phyloP scores from a whole-genome alignment of 805 yeast species.

The Metschnikowia continentalis region DNA sequence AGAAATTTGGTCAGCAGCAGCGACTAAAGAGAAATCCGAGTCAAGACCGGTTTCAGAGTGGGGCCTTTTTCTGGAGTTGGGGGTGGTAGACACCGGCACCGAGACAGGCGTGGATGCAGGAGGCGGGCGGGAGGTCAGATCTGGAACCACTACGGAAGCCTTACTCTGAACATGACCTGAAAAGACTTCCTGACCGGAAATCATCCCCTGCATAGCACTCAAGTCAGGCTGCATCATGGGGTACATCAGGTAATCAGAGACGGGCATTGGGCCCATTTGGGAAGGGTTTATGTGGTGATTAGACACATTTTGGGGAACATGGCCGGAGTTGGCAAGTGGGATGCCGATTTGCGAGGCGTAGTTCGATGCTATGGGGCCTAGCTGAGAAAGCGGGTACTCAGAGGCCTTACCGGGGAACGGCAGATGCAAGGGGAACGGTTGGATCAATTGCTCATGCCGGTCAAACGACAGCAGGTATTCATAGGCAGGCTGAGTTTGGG shows the following conservation, averaged over 20 bases:
- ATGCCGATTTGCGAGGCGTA: background rate
- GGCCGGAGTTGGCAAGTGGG: background rate
- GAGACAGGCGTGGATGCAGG: background rate
- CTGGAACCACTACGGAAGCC: background rate
- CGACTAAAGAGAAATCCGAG: slow-evolving; percentile 9
- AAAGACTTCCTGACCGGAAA: slow-evolving; percentile 2
- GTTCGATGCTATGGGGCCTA: background rate
- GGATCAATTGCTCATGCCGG: slow-evolving; percentile 1
- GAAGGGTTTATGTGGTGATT: background rate
- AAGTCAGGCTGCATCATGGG: slow-evolving; percentile 1
- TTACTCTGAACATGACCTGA: background rate
- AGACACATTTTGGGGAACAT: background rate
- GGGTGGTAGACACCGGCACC: background rate
- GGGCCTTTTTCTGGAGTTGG: slow-evolving; percentile 2
- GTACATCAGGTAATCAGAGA: background rate
- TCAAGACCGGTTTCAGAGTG: slow-evolving; percentile 8
- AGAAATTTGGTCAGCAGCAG: slow-evolving; percentile 4
- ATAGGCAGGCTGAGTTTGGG: background rate
- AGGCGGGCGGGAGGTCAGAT: background rate
- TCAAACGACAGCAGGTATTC: background rate
- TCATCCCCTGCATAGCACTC: slow-evolving; percentile 3
- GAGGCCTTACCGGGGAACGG: background rate
- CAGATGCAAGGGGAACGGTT: slow-evolving; percentile 3
- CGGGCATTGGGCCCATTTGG: background rate
- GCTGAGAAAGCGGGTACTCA: background rate